These are phyloP conservation scores for Spatholobus suberectus DNA, from an alignment of 306 rosid species.

Conservation along the genomic window DNA sequence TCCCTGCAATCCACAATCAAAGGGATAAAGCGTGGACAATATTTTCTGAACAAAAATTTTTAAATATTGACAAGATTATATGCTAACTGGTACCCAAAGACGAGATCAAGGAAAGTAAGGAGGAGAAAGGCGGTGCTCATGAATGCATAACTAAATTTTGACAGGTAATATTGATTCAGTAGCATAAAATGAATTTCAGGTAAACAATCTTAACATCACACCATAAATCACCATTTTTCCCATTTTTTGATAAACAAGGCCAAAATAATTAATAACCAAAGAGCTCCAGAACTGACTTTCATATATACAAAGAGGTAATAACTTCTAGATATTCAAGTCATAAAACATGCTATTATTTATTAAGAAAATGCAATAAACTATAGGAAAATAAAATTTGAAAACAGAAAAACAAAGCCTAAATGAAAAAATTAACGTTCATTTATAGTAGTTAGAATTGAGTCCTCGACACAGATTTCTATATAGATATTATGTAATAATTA, in stretches of 20 bases:
- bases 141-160: constrained; percentile 11
- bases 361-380: not conserved
- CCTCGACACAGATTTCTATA: constrained; percentile 52
- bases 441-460: constrained; percentile 36
- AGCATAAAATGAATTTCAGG: constrained; percentile 23
- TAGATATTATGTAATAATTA: constrained; percentile 56
- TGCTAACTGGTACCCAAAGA: not conserved
- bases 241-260: not conserved
- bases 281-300: not conserved
- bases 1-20: constrained; percentile 24
- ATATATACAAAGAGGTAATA: not conserved
- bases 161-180: constrained; percentile 26
- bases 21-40: not conserved
- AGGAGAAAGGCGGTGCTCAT: not conserved
- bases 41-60: not conserved
- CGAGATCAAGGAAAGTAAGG: not conserved
- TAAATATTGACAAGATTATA: not conserved
- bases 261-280: constrained; percentile 12
- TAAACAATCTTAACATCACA: not conserved
- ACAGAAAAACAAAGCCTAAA: constrained; percentile 6
- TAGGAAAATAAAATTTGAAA: not conserved
- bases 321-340: not conserved
- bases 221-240: not conserved
- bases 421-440: constrained; percentile 31
- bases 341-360: constrained; percentile 5